Conservation (phyloP, 1,284 basidiomycete genomes). For the Sphaerobolus stellatus region DNA sequence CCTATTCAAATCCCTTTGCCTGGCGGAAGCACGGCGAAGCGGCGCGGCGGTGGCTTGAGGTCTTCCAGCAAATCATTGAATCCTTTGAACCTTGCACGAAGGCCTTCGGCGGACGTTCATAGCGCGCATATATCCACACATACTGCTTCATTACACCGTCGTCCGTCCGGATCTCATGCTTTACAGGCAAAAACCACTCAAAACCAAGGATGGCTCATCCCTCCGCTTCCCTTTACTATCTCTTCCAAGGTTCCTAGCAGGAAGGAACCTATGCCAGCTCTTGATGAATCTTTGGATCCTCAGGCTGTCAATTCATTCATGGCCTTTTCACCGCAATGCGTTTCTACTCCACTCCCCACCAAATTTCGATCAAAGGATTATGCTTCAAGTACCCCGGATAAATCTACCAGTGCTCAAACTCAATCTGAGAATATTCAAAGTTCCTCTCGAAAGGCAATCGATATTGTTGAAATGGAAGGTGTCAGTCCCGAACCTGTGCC, state of each 20-base stretch:
- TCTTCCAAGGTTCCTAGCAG: neutral
- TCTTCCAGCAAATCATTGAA: too few relatives aligned
- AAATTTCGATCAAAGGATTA: neutral
- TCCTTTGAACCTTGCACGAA: too few relatives aligned
- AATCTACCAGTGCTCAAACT: neutral
- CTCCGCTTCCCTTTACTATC: neutral
- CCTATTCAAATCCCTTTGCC: neutral
- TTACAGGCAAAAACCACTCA: constrained; percentile 1
- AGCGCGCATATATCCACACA: constrained; percentile 9
- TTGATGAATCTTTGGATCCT: neutral
- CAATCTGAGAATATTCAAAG: neutral
- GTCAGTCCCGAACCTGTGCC: neutral
- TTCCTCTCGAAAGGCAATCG: too few relatives aligned
- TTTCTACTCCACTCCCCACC: constrained; percentile 1
- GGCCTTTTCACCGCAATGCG: constrained; percentile 8
- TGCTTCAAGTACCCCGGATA: neutral
- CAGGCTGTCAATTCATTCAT: neutral
- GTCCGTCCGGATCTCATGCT: constrained; percentile 11
- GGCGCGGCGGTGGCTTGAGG: neutral
- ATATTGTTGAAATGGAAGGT: constrained; percentile 1
- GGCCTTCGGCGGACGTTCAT: constrained; percentile 9
- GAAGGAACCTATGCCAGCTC: neutral
- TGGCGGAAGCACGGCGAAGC: neutral
- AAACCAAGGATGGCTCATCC: constrained; percentile 11
- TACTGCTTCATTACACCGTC: constrained; percentile 6